Base-by-base conservation (phyloP, 495 filamentous ascomycete species). In the Jackrogersella multiformis region DNA sequence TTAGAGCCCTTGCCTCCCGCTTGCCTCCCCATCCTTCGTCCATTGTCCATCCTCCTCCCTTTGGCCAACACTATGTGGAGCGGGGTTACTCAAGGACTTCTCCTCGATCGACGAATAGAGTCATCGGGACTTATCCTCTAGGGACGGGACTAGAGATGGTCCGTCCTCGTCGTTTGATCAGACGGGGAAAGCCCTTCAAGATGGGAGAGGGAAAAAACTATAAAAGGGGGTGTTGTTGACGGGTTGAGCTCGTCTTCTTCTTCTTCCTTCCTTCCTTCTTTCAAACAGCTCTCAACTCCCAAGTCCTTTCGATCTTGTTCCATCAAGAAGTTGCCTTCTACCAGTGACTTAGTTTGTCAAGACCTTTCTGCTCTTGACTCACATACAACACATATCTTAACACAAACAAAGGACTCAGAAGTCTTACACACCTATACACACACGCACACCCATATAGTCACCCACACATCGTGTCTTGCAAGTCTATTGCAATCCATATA, bases 41-140 rank as follows among this genome's bases (percentile, higher is more conserved):
- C 51, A 8, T 39, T 23, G 44, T 28, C 30, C 73, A 56, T 69
- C 62, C 61, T n/a, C n/a, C 49, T 52, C 76, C 71, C 68, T 64
- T 78, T 68, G 66, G 69, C 69, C 66, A 64, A 65, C 56, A 64
- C 56, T 64, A 69, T 64, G 60, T 72, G 71, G 67, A 79, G 80
- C 79, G 78, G 79, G 79, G 82, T 77, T 79, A 73, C 71, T 54
- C 69, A 72, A 41, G 34, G 23, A 49, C 57, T 12, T 41, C 13
- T 64, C 71, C 69, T 73, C 66, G 68, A 71, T 78, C 74, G 75
- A 78, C 76, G 78, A 80, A 78, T 82, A 71, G 79, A 77, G 78
- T 77, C 79, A 66, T 74, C 74, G 48, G 68, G 75, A 80, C 79
- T 80, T 84, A 82, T 81, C 79, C 79, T 74, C 71, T 77, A 71